A percentile compares a stretch with the other conserved stretches of the same genome.
These are phyloP conservation scores for Pittosporum tobira DNA, from an alignment of 129 eudicot genomes.

Conservation along the genomic window DNA sequence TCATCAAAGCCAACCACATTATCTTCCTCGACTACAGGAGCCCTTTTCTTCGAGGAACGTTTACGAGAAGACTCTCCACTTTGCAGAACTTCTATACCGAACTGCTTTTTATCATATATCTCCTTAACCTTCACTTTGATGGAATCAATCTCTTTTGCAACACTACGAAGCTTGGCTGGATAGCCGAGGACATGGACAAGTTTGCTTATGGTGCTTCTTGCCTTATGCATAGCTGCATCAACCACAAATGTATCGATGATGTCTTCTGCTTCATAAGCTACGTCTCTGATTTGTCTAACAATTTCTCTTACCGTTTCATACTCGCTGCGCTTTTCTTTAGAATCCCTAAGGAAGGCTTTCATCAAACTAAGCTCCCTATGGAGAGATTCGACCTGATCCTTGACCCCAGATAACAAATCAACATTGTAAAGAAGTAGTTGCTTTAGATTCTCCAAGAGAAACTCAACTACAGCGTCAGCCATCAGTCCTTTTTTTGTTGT, in stretches of 20 bases:
- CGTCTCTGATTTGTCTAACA: constrained; percentile 44
- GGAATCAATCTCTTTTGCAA: constrained; percentile 37
- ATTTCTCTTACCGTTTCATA: constrained; percentile 38
- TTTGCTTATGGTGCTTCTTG: constrained; percentile 27
- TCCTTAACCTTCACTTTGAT: constrained; percentile 44
- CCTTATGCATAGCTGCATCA: constrained; percentile 31
- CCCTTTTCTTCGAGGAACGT: constrained; percentile 20
- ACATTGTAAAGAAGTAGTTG: constrained; percentile 39
- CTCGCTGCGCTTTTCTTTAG: constrained; percentile 43
- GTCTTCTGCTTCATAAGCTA: constrained; percentile 51
- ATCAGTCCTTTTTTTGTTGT: constrained; percentile 15
- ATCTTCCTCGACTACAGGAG: constrained; percentile 39
- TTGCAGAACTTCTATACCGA: constrained; percentile 43
- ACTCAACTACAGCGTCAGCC: constrained; percentile 54
- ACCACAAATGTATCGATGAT: constrained; percentile 46
- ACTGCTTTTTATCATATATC: constrained; percentile 40
- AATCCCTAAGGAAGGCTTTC: constrained; percentile 56
- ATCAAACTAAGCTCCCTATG: constrained; percentile 36
- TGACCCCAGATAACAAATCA: constrained; percentile 37
- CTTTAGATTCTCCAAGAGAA: constrained; percentile 45
- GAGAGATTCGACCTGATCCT: constrained; percentile 45
- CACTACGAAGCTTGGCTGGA: constrained; percentile 24
- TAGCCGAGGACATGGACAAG: constrained; percentile 25
- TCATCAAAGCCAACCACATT: constrained; percentile 43
- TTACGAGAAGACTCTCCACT: constrained; percentile 27